These are phyloP conservation scores for Leptomonas pyrrhocoris DNA, from an alignment of 208 protist species.

Conservation along the genomic window DNA sequence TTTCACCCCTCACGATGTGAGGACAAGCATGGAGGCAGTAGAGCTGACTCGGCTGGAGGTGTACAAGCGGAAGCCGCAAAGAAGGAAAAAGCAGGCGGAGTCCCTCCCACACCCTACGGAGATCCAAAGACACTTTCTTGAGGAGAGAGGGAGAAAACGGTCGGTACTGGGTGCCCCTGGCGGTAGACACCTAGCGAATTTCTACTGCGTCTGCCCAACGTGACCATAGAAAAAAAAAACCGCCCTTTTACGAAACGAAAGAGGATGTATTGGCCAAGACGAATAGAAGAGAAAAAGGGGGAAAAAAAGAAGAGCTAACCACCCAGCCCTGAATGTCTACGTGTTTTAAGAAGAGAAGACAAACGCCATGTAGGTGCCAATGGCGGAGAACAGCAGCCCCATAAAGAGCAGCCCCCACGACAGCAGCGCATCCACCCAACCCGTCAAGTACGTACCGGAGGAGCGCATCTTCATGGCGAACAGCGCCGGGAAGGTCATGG, in stretches of 20 bases:
- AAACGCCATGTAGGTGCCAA: slow-evolving; percentile 63
- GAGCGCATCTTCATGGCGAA: slow-evolving; percentile 75
- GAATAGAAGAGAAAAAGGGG: not conserved
- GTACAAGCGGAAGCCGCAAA: too few species aligned
- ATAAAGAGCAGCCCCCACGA: slow-evolving; percentile 50
- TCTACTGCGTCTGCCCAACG: too few species aligned
- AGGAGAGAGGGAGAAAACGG: too few species aligned
- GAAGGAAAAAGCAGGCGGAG: too few species aligned
- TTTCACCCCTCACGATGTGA: too few species aligned
- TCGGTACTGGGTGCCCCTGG: too few species aligned
- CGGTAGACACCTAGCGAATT: too few species aligned
- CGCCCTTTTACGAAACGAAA: not conserved
- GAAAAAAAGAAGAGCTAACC: slow-evolving; percentile 6
- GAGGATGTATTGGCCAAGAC: not conserved
- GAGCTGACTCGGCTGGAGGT: too few species aligned
- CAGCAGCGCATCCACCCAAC: slow-evolving; percentile 44
- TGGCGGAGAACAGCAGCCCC: slow-evolving; percentile 56
- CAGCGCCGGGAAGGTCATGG: slow-evolving; percentile 77
- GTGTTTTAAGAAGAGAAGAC: slow-evolving; percentile 26
- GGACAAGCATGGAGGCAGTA: too few species aligned
- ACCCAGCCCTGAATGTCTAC: not conserved
- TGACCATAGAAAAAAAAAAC: not conserved
- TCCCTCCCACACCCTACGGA: too few species aligned
- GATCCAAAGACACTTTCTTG: too few species aligned
- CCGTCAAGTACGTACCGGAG: slow-evolving; percentile 62